Base-by-base conservation (phyloP, 352 stramenopile species). In the Pythium coloratum region DNA sequence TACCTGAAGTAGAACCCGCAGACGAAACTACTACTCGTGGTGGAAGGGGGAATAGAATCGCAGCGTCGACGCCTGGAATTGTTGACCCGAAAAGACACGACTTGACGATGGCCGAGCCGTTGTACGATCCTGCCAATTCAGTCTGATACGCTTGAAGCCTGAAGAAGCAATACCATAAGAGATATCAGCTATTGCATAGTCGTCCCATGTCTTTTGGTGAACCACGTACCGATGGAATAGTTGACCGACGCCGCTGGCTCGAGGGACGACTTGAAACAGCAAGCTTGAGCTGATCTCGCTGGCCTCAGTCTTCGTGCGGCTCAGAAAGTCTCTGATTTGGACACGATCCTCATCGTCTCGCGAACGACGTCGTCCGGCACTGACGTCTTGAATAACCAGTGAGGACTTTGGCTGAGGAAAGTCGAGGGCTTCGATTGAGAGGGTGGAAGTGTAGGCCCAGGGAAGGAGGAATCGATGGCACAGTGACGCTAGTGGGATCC, bases 401-500 rank as follows among this genome's bases (percentile, higher is more conserved):
- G 60, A 59, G 1, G 42, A 24, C 14, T 18, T 32, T 4, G 28
- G 8, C 6, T 16, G 12, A 6, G 33, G 40, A 33, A 53, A n/a
- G 3, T 18, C n/a, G 2, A 57, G 7, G 24, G 74, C 50, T 28
- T 74, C 59, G 4, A 73, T 32, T 20, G 54, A 53, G 32, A 64
- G 58, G 2, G n/a, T 62, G 24, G 10, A 44, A 7, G 26, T 75
- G 62, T 55, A 78, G 32, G 32, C 28, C n/a, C 61, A 78, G 71
- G 33, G 76, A 44, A 73, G 59, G 59, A 71, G 73, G 3, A 73
- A 28, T 1, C 82, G 73, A 60, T 88, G 77, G 6, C 76, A 6
- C 9, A 92, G 46, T 8, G 82, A 82, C 10, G 77, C 79, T 7
- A 89, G 2, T 0, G 84, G 81, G 0, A 91, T n/a, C 2, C 72